A percentile compares a stretch with the other conserved stretches of the same genome.
phyloP scores from a whole-genome alignment of 768 basidiomycete species.

The Lactarius quietus region DNA sequence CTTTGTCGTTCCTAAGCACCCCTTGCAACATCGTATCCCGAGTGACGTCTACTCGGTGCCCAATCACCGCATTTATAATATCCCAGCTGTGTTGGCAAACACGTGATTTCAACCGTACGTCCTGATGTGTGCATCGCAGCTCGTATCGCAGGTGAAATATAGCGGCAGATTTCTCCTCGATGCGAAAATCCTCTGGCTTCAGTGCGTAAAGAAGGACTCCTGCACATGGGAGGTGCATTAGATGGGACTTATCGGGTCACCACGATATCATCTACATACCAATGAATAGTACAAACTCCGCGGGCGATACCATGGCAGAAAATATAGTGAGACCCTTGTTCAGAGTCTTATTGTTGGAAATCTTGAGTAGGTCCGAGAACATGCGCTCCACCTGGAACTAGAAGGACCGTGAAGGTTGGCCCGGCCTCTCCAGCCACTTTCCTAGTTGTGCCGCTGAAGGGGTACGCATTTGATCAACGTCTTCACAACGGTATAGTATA shows the following conservation, averaged over 20 bases:
- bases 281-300: constrained; percentile 78
- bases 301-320: constrained; percentile 62
- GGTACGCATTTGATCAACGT: constrained; percentile 40
- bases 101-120: constrained; percentile 58
- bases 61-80: constrained; percentile 43
- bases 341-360: constrained; percentile 39
- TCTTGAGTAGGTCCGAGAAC: constrained; percentile 50
- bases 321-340: constrained; percentile 38
- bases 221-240: constrained; percentile 30
- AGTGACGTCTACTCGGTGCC: constrained; percentile 25
- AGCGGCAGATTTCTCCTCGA: constrained; percentile 49
- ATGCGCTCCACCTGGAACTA: constrained; percentile 51
- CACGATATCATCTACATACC: constrained; percentile 45
- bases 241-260: not conserved
- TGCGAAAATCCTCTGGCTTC: constrained; percentile 27
- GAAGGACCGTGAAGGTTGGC: constrained; percentile 46
- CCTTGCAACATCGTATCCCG: constrained; percentile 8
- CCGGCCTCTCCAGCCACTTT: constrained; percentile 37
- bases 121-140: constrained; percentile 53
- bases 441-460: constrained; percentile 53
- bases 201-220: constrained; percentile 65
- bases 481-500: constrained; percentile 63
- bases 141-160: constrained; percentile 54
- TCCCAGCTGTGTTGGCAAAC: constrained; percentile 58
- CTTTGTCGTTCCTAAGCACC: not conserved